A percentile compares a stretch with the other conserved stretches of the same genome.
Conservation (phyloP, 1,284 basidiomycete species). For the Porphyrellus sp. region DNA sequence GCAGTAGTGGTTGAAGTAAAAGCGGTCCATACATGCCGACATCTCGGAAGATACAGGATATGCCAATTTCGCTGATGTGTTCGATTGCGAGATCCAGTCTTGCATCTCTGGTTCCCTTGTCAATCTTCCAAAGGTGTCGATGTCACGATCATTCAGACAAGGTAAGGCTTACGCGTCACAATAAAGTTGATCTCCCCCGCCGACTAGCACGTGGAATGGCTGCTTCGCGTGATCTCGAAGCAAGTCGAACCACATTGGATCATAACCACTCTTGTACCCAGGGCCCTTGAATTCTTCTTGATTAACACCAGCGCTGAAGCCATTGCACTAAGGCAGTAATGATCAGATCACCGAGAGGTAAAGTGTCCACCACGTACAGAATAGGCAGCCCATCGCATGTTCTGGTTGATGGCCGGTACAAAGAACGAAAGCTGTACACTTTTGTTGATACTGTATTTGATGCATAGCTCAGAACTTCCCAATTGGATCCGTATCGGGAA, state of each 20-base stretch:
- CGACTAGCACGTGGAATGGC: constrained; percentile 85
- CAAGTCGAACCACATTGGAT: constrained; percentile 92
- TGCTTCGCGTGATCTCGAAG: constrained; percentile 73
- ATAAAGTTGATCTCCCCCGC: constrained; percentile 84
- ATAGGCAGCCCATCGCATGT: constrained; percentile 89
- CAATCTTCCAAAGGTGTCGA: constrained; percentile 40
- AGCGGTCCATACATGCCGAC: constrained; percentile 77
- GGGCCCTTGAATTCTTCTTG: constrained; percentile 75
- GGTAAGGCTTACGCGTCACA: constrained; percentile 57
- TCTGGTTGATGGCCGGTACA: constrained; percentile 79
- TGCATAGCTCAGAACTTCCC: constrained; percentile 67
- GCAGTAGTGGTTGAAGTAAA: constrained; percentile 91
- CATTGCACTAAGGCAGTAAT: constrained; percentile 59
- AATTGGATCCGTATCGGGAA: constrained; percentile 88
- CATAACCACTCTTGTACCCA: constrained; percentile 75
- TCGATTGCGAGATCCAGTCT: constrained; percentile 75
- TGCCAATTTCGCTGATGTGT: constrained; percentile 60
- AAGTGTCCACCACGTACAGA: constrained; percentile 60
- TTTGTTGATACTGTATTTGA: constrained; percentile 77
- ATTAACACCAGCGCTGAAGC: constrained; percentile 78
- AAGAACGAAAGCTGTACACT: constrained; percentile 80
- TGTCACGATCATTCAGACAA: background rate
- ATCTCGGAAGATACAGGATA: constrained; percentile 76
- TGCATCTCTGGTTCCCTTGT: constrained; percentile 76
- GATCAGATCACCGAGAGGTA: background rate